Conservation (phyloP, 2,329 filamentous ascomycete species). For the Amylocarpus encephaloides region DNA sequence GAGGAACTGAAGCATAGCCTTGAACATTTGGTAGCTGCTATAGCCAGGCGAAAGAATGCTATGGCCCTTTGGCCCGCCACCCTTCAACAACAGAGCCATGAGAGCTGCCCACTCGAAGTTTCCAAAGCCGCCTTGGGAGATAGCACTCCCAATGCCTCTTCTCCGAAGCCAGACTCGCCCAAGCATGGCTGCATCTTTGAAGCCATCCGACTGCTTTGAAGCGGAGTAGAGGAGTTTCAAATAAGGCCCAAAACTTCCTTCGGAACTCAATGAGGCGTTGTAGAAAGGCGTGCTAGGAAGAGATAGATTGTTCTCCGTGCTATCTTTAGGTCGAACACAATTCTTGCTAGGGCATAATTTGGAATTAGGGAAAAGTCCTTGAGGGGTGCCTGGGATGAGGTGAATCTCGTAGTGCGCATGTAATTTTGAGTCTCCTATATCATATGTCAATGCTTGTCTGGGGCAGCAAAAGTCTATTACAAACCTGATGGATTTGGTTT, state of each 20-base stretch:
- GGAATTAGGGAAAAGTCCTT: constrained; percentile 59
- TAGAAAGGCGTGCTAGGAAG: constrained; percentile 69
- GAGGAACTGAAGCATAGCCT: constrained; percentile 84
- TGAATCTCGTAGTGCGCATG: constrained; percentile 54
- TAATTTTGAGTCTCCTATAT: constrained; percentile 31
- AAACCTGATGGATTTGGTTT: constrained; percentile 31
- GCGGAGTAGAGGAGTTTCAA: constrained; percentile 68
- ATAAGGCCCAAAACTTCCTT: constrained; percentile 67
- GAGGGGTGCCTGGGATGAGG: constrained; percentile 68
- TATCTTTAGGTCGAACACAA: constrained; percentile 56
- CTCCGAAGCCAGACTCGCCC: constrained; percentile 87
- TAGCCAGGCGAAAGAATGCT: constrained; percentile 71
- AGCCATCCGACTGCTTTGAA: constrained; percentile 49
- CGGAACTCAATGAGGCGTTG: constrained; percentile 77
- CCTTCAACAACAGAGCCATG: constrained; percentile 72
- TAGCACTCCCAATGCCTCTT: constrained; percentile 65
- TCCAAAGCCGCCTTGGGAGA: constrained; percentile 80
- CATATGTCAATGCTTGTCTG: not conserved
- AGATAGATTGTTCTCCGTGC: constrained; percentile 37
- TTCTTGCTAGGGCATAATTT: constrained; percentile 68
- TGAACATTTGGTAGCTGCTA: constrained; percentile 91
- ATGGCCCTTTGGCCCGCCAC: constrained; percentile 65
- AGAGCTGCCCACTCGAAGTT: constrained; percentile 86
- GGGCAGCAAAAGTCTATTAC: not conserved
- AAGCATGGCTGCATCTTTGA: constrained; percentile 77